Evolutionary conservation across 352 stramenopile species (phyloP).

Genomic region (Peronosclerospora sorghi): DNA sequence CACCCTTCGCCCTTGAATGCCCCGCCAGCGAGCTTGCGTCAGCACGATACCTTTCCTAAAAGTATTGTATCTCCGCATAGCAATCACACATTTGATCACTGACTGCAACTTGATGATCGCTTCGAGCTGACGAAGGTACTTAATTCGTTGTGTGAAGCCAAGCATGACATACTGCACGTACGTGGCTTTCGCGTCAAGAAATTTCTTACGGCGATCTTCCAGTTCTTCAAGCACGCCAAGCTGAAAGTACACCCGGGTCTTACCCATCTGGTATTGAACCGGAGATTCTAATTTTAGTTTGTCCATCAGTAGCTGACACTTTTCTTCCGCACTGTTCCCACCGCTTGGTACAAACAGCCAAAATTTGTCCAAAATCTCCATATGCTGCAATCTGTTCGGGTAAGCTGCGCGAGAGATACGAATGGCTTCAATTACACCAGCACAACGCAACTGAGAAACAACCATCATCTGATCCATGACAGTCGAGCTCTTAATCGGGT

Average conservation of each 20-base stretch:
- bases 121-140: slow-evolving; percentile 60
- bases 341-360: slow-evolving; percentile 67
- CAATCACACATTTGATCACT: slow-evolving; percentile 68
- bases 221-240: slow-evolving; percentile 76
- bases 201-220: slow-evolving; percentile 78
- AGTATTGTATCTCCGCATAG: slow-evolving; percentile 80
- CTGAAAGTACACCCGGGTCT: slow-evolving; percentile 83
- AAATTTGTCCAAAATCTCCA: slow-evolving; percentile 74
- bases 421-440: slow-evolving; percentile 98
- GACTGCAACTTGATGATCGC: slow-evolving; percentile 82
- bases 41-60: slow-evolving; percentile 55
- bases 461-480: slow-evolving; percentile 89
- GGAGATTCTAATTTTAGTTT: slow-evolving; percentile 68
- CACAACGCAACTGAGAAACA: slow-evolving; percentile 94
- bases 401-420: slow-evolving; percentile 97
- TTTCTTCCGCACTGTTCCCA: slow-evolving; percentile 41
- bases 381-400: slow-evolving; percentile 92
- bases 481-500: slow-evolving; percentile 89
- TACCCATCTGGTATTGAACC: slow-evolving; percentile 78
- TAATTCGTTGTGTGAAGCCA: slow-evolving; percentile 60
- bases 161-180: slow-evolving; percentile 75
- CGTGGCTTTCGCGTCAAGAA: slow-evolving; percentile 68
- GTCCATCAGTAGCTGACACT: slow-evolving; percentile 70
- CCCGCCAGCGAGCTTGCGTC: slow-evolving; percentile 59
- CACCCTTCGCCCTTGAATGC: slow-evolving; percentile 51